These are phyloP conservation scores for Oryza glumipatula DNA, from an alignment of 176 grass and related monocot species.

Conservation along the genomic window DNA sequence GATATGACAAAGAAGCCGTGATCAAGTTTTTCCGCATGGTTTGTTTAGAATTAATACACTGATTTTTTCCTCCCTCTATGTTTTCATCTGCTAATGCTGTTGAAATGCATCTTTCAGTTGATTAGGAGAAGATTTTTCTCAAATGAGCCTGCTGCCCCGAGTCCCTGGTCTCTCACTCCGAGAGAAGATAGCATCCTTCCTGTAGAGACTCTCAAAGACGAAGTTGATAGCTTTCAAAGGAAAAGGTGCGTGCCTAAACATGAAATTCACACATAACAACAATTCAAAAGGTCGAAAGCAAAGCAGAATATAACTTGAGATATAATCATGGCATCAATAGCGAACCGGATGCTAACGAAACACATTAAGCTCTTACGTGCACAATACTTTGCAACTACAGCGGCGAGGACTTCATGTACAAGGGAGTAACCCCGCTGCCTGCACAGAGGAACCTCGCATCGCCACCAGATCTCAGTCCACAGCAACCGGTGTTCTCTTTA, in stretches of 20 bases:
- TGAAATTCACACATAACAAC: background rate
- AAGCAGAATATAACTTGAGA: background rate
- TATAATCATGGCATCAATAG: background rate
- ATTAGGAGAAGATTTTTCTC: constrained; percentile 96
- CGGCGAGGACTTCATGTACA: constrained; percentile 64
- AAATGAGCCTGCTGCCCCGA: constrained; percentile 72
- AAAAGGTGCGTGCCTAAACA: constrained; percentile 52
- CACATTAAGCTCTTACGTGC: background rate
- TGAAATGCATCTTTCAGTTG: constrained; percentile 61
- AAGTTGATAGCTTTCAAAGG: constrained; percentile 64
- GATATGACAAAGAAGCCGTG: constrained; percentile 85
- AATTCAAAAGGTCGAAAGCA: background rate
- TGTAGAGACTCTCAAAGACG: constrained; percentile 56
- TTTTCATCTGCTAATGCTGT: constrained; percentile 34
- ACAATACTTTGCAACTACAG: constrained; percentile 51
- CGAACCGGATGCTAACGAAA: background rate
- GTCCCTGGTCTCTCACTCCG: constrained; percentile 69
- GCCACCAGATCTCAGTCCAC: constrained; percentile 65
- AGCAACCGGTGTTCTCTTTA: constrained; percentile 56
- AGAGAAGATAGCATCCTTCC: constrained; percentile 51
- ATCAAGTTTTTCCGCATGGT: constrained; percentile 97
- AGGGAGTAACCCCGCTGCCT: constrained; percentile 54
- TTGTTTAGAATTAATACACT: constrained; percentile 32
- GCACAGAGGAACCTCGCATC: constrained; percentile 71
- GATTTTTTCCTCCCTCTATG: constrained; percentile 2